Evolutionary conservation across 1,139 yeast species (phyloP).

Genomic region (Nakaseomyces bracarensis): DNA sequence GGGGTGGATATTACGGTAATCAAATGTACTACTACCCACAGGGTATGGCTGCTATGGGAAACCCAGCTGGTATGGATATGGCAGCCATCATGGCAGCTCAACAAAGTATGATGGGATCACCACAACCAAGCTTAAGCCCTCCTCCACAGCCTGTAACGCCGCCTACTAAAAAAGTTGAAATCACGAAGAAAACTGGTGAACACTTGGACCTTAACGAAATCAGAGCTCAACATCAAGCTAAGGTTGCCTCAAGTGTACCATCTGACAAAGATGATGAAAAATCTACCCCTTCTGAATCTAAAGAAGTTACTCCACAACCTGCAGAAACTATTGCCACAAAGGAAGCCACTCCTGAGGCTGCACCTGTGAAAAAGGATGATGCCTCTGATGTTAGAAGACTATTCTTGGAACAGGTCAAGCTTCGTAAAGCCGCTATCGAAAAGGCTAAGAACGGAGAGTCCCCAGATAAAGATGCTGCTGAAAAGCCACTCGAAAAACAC

Average conservation of each 20-base stretch:
- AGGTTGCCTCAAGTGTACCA: constrained; percentile 1
- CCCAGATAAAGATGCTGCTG: not conserved
- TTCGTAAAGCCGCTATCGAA: constrained; percentile 24
- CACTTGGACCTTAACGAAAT: constrained; percentile 26
- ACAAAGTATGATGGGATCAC: constrained; percentile 6
- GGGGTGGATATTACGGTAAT: constrained; percentile 23
- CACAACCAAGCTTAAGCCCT: constrained; percentile 3
- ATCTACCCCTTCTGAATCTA: constrained; percentile 1
- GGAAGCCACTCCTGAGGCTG: not conserved
- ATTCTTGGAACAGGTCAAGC: constrained; percentile 23
- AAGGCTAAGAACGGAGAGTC: constrained; percentile 18
- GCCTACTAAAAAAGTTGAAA: constrained; percentile 25
- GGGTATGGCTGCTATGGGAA: constrained; percentile 13
- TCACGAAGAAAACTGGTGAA: constrained; percentile 31
- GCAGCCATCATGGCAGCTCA: constrained; percentile 7
- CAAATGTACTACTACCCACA: constrained; percentile 24
- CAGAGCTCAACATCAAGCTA: constrained; percentile 17
- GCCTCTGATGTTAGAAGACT: constrained; percentile 18
- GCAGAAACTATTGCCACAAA: constrained; percentile 8
- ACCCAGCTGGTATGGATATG: constrained; percentile 8
- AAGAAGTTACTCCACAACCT: constrained; percentile 11
- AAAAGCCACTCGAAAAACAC: not conserved
- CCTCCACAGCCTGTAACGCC: not conserved
- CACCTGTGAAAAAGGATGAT: not conserved
- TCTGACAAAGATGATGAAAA: not conserved